A percentile compares a stretch with the other conserved stretches of the same genome.
phyloP scores from a whole-genome alignment of 2,329 filamentous ascomycete genomes.

The Hypoxylon rubiginosum region DNA sequence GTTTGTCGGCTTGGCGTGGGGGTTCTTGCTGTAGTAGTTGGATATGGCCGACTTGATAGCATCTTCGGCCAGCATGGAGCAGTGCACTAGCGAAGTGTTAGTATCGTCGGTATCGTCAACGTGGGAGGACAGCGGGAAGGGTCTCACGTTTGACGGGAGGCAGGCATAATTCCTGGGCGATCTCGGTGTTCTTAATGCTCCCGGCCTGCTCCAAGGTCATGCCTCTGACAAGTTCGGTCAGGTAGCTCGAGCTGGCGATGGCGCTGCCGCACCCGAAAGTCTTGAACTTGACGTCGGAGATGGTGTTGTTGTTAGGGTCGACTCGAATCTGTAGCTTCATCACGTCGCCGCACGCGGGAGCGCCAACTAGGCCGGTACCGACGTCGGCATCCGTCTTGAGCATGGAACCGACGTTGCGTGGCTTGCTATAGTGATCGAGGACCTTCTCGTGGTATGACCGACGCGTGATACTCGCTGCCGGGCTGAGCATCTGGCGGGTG shows the following conservation, averaged over 20 bases:
- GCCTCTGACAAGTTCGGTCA: constrained; percentile 93
- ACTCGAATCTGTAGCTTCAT: constrained; percentile 94
- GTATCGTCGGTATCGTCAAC: constrained; percentile 16
- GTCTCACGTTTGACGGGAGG: constrained; percentile 80
- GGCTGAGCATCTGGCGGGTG: constrained; percentile 58
- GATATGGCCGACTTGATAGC: constrained; percentile 93
- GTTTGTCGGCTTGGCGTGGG: constrained; percentile 78
- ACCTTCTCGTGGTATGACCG: constrained; percentile 70
- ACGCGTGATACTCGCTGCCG: constrained; percentile 56
- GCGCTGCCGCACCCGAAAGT: constrained; percentile 86
- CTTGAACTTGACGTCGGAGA: constrained; percentile 87
- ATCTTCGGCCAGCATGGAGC: constrained; percentile 92
- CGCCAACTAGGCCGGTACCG: constrained; percentile 82
- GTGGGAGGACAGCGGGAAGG: neutral
- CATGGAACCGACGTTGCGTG: constrained; percentile 84
- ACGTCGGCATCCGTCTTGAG: constrained; percentile 78
- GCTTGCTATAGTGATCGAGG: constrained; percentile 85
- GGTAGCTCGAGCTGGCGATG: constrained; percentile 93
- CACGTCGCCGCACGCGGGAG: constrained; percentile 91
- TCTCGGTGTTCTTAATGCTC: constrained; percentile 96
- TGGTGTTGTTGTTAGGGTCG: constrained; percentile 79
- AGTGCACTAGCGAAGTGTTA: constrained; percentile 74
- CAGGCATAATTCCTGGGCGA: constrained; percentile 90
- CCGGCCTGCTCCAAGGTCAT: constrained; percentile 97
- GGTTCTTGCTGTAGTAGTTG: constrained; percentile 94